Percentiles rank a stretch among this genome's conserved stretches.
Conservation (phyloP, 2,329 filamentous ascomycete genomes). For the Microsporum ferrugineum region DNA sequence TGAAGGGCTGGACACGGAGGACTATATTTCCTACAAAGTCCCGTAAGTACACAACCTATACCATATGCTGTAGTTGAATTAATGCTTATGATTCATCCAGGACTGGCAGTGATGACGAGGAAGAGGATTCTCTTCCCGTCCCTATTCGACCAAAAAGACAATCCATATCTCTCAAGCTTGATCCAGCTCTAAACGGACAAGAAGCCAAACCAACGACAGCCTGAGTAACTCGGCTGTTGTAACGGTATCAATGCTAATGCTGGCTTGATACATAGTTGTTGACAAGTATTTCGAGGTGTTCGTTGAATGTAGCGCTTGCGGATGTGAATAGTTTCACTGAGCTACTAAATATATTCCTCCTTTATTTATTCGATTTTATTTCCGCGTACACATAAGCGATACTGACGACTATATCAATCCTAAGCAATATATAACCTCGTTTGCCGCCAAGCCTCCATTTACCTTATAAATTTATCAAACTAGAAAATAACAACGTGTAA, state of each 20-base stretch:
- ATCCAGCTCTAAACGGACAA: conserved; percentile 3
- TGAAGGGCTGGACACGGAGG: conserved; percentile 87
- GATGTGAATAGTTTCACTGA: not conserved
- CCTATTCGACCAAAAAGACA: conserved; percentile 46
- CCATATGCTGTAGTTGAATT: too few species aligned
- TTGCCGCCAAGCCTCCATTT: not conserved
- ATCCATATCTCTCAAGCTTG: conserved; percentile 23
- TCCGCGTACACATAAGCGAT: not conserved
- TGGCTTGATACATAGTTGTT: not conserved
- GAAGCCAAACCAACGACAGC: not conserved
- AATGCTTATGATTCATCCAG: conserved; percentile 22
- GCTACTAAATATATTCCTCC: not conserved
- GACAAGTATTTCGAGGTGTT: not conserved
- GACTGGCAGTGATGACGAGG: conserved; percentile 75
- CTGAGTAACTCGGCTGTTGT: not conserved
- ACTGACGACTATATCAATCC: not conserved
- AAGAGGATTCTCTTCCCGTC: conserved; percentile 63
- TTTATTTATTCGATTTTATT: not conserved
- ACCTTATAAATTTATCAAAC: too few species aligned
- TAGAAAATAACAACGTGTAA: not conserved
- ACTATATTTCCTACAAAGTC: conserved; percentile 96
- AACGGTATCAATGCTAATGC: not conserved
- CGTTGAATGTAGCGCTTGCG: not conserved
- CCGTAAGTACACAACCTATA: conserved; percentile 56
- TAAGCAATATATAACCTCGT: not conserved